phyloP scores from a whole-genome alignment of 2,329 filamentous ascomycete species.

The Diplodia mutila region DNA sequence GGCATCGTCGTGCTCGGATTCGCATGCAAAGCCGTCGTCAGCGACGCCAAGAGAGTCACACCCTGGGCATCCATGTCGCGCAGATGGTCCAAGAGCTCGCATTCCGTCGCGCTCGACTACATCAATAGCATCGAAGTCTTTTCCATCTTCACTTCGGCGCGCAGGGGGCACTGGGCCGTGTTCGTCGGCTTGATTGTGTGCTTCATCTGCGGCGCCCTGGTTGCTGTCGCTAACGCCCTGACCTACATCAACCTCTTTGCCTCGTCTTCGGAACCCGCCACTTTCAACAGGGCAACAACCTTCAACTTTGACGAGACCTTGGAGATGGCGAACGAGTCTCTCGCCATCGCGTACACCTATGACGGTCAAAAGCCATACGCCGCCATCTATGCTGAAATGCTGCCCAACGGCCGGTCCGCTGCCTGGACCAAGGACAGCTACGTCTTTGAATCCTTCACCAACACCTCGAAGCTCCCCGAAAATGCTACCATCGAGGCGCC shows the following conservation, averaged over 20 bases:
- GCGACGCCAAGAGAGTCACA: constrained; percentile 5
- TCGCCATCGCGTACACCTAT: neutral
- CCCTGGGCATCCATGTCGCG: constrained; percentile 18
- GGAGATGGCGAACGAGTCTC: constrained; percentile 2
- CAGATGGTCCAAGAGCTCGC: constrained; percentile 21
- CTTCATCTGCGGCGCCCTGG: constrained; percentile 15
- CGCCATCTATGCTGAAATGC: constrained; percentile 7
- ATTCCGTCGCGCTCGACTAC: constrained; percentile 22
- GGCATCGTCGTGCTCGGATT: constrained; percentile 14
- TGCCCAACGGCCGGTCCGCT: constrained; percentile 20
- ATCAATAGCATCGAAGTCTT: constrained; percentile 15
- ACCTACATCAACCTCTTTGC: constrained; percentile 12
- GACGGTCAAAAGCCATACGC: constrained; percentile 15
- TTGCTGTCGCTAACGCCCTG: constrained; percentile 16
- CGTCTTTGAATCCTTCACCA: constrained; percentile 24
- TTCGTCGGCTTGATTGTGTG: neutral
- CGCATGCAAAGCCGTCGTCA: constrained; percentile 13
- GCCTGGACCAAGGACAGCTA: constrained; percentile 21
- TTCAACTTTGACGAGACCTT: constrained; percentile 12
- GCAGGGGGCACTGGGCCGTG: constrained; percentile 21
- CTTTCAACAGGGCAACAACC: neutral
- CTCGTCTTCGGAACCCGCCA: neutral
- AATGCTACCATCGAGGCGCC: constrained; percentile 12
- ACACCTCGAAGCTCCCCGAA: constrained; percentile 1
- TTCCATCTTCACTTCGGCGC: neutral